phyloP scores from a whole-genome alignment of 345 rosid genomes.

The thale cress (Arabidopsis thaliana) region DNA sequence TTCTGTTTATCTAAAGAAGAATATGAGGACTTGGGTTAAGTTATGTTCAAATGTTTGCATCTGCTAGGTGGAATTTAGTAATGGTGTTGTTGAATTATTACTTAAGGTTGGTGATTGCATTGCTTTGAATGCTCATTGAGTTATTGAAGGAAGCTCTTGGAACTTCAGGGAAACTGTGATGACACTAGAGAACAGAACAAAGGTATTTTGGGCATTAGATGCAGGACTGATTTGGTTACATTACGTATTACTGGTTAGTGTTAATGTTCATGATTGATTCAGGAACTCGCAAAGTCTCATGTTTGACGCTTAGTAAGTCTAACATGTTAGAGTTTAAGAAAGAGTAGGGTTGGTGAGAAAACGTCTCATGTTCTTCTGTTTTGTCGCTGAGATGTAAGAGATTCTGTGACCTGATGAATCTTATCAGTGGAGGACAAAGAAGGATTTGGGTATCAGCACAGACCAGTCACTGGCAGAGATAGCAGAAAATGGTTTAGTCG shows the following conservation, averaged over 20 bases:
- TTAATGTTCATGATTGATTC: conserved; percentile 9
- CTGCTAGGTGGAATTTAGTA: conserved; percentile 6
- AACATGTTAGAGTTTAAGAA: neutral
- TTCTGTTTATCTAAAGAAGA: neutral
- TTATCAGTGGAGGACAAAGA: neutral
- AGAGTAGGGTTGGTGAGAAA: neutral
- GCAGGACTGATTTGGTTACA: neutral
- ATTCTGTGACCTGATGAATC: neutral
- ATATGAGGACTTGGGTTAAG: neutral
- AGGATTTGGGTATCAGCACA: neutral
- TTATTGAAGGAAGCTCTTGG: neutral
- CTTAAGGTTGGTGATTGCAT: neutral
- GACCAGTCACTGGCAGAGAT: neutral
- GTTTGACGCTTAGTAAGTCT: neutral
- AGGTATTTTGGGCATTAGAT: too few species aligned
- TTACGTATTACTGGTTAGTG: neutral
- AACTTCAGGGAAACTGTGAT: too few species aligned
- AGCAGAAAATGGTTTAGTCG: neutral
- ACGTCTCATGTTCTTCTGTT: neutral
- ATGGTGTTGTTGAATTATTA: neutral
- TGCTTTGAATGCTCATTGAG: neutral
- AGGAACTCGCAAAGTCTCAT: neutral
- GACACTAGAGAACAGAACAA: too few species aligned
- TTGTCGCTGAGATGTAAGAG: neutral
- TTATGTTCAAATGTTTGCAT: neutral